Conservation (phyloP, 2,329 filamentous ascomycete genomes). For the Rachicladosporium sp. region DNA sequence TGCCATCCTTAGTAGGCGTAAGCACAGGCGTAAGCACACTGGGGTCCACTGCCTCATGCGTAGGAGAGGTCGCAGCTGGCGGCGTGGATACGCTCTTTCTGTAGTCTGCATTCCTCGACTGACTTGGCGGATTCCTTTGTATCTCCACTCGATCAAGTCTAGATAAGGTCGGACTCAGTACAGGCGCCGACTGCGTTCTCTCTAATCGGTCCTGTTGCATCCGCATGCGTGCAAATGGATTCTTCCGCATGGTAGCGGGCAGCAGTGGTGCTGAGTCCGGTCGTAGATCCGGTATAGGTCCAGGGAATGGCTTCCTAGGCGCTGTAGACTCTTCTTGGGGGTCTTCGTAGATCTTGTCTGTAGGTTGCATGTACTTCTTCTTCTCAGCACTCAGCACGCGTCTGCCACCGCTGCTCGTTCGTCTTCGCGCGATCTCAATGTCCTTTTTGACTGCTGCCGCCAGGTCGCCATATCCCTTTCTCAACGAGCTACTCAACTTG, state of each 20-base stretch:
- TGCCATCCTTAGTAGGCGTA: slow-evolving; percentile 53
- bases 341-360: slow-evolving; percentile 83
- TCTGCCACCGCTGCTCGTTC: slow-evolving; percentile 53
- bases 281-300: slow-evolving; percentile 15
- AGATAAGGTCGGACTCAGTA: slow-evolving; percentile 18
- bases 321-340: slow-evolving; percentile 40
- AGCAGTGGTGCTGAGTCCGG: slow-evolving; percentile 20
- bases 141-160: slow-evolving; percentile 53
- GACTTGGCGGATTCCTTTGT: slow-evolving; percentile 68
- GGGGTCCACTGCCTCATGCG: not conserved
- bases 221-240: slow-evolving; percentile 52
- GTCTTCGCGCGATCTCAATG: slow-evolving; percentile 26
- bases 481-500: too few species aligned
- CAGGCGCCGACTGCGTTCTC: slow-evolving; percentile 33
- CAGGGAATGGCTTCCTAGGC: slow-evolving; percentile 7
- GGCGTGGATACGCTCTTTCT: slow-evolving; percentile 48
- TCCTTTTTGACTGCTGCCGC: slow-evolving; percentile 23
- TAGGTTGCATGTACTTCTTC: slow-evolving; percentile 53
- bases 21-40: slow-evolving; percentile 8
- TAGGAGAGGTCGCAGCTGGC: slow-evolving; percentile 21
- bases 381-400: slow-evolving; percentile 60
- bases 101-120: slow-evolving; percentile 72
- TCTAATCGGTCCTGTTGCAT: slow-evolving; percentile 37
- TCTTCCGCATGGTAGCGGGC: slow-evolving; percentile 44
- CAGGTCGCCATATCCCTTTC: slow-evolving; percentile 24